Percentiles rank a stretch among this genome's conserved stretches.
These are phyloP conservation scores for Saccharomyces hybrid DNA, from an alignment of 1,139 yeast genomes.

Conservation along the genomic window DNA sequence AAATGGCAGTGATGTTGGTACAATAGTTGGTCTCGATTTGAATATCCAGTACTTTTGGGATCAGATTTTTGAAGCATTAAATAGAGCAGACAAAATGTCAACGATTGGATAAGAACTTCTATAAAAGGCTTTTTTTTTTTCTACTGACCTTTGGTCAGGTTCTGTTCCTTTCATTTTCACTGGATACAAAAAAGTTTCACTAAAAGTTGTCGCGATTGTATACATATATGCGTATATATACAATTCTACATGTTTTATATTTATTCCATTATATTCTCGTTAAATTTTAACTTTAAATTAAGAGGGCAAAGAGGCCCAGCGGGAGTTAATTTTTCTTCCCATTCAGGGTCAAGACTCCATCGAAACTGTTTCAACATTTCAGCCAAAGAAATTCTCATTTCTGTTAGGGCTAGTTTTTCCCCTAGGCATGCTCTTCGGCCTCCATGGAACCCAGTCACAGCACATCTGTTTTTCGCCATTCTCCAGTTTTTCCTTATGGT, in stretches of 20 bases:
- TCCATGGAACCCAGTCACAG: slow-evolving; percentile 53
- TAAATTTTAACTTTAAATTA: slow-evolving; percentile 23
- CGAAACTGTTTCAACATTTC: slow-evolving; percentile 35
- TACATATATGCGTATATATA: neutral
- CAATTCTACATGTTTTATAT: neutral
- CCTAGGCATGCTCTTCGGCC: slow-evolving; percentile 56
- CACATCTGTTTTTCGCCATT: slow-evolving; percentile 39
- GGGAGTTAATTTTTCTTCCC: slow-evolving; percentile 49
- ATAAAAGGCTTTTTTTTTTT: neutral
- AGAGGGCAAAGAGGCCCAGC: slow-evolving; percentile 38
- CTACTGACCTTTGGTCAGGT: neutral
- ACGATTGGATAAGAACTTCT: slow-evolving; percentile 16
- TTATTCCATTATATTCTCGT: slow-evolving; percentile 2
- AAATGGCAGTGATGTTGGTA: slow-evolving; percentile 34
- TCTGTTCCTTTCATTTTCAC: neutral
- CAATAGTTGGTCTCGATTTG: slow-evolving; percentile 39
- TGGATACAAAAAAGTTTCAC: neutral
- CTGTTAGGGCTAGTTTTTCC: slow-evolving; percentile 48
- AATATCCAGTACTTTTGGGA: slow-evolving; percentile 49
- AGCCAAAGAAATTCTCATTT: slow-evolving; percentile 37
- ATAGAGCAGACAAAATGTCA: slow-evolving; percentile 22
- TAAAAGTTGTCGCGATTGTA: neutral
- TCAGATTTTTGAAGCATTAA: slow-evolving; percentile 38
- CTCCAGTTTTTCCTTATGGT: slow-evolving; percentile 37
- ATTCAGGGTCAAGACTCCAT: slow-evolving; percentile 36